Conservation (phyloP, 1,284 basidiomycete species). For the Porodaedalea pini region DNA sequence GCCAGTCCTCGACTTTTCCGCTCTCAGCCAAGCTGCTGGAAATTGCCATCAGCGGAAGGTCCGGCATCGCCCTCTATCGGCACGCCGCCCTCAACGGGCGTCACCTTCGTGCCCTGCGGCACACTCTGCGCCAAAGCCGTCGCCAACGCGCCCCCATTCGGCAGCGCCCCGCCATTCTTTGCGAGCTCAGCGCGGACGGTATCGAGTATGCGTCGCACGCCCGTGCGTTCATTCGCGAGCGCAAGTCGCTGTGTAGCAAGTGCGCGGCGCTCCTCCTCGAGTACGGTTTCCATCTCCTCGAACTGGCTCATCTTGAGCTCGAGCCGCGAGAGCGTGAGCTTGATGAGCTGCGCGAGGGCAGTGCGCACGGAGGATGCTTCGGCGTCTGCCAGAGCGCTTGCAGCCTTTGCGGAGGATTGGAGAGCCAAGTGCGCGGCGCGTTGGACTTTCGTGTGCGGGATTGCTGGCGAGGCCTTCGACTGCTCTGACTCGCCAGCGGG, state of each 20-base stretch:
- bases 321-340: conserved; percentile 89
- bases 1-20: background rate
- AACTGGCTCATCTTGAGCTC: conserved; percentile 92
- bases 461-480: conserved; percentile 34
- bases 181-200: conserved; percentile 58
- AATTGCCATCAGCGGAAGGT: conserved; percentile 30
- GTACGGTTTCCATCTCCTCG: conserved; percentile 83
- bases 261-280: conserved; percentile 80
- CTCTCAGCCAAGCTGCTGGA: conserved; percentile 29
- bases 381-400: conserved; percentile 75
- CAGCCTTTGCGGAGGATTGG: conserved; percentile 86
- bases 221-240: conserved; percentile 62
- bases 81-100: conserved; percentile 42
- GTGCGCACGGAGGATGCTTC: conserved; percentile 82
- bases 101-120: conserved; percentile 53
- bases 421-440: conserved; percentile 84
- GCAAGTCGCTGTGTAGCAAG: conserved; percentile 70
- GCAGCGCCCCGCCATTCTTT: conserved; percentile 37
- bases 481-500: conserved; percentile 27
- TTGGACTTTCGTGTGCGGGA: conserved; percentile 74
- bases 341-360: conserved; percentile 83
- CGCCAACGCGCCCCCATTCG: conserved; percentile 29
- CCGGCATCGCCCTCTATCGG: conserved; percentile 33
- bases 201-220: conserved; percentile 64
- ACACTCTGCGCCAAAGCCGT: conserved; percentile 43